Evolutionary conservation across 2,329 filamentous ascomycete genomes (phyloP), one percentile per base, ranked within the genome.

Genomic region (Erysiphe pulchra): DNA sequence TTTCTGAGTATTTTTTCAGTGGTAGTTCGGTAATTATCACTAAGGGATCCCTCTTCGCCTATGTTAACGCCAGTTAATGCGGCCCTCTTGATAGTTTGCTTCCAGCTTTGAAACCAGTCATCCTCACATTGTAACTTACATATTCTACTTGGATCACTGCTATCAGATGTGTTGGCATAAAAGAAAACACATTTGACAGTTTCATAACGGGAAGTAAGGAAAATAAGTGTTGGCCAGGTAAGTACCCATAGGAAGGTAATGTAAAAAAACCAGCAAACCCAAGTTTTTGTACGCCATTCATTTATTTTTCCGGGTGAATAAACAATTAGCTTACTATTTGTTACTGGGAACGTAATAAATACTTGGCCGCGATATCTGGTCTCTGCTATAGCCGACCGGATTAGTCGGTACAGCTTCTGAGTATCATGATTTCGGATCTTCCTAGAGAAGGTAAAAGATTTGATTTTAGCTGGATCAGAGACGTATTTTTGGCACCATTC

Each of bases 401-500:
- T 59, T 7, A 69, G 63, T 14, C 60, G 55, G 39, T 64, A 62
- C 17, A 84, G 59, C 40, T 60, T 58, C 1, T 64, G 63, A 46
- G 68, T 64, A 55, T 84, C 71, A 56, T 80, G 70, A 18, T 78
- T 77, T 0, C 64, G 58, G 43, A 83, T 63, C 31, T 60, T 60
- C 9, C 71, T 64, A 50, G 62, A 61, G 17, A 77, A 59, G 1
- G 59, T 55, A 50, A 78, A 73, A 40, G 59, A 64, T 55, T 77
- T 77, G 32, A 82, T 63, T 9, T 63, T 62, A 1, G 71, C 65
- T 18, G 64, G 62, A 50, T 68, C 73, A 2, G 68, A 68, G 53
- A 72, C 76, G 60, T 73, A 86, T 36, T 69, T 67, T 47, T 77
- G 70, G 53, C 77, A 82, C 79, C 80, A 85, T 48, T 47, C 44